Evolutionary conservation across 768 basidiomycete genomes (phyloP), one percentile per base, ranked within the genome.

Genomic region (Agrocybe pediades): DNA sequence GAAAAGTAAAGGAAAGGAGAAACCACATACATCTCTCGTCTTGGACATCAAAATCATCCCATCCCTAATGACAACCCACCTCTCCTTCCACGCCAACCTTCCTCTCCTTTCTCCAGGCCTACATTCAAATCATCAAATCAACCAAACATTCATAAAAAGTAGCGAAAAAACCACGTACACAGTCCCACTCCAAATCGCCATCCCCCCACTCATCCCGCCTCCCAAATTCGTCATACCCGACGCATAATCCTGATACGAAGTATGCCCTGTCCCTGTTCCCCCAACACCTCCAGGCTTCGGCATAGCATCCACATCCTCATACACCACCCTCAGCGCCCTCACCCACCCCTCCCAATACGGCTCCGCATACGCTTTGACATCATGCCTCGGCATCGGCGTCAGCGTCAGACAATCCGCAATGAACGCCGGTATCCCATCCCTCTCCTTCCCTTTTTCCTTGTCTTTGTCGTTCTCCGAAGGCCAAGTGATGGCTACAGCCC

Each of bases 1-100:
- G 42, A 49, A 33, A n/a, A 9, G 6, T 33, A 29, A 51, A 26
- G 41, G 46, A 17, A 19, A 30, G 23, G 42, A 46, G 48, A 23
- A n/a, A n/a, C n/a, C 21, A 72, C 78, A 49, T 60, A 87, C 88
- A 54, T 75, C 67, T 24, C 78, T 74, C 21, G 79, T 74, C 60
- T 78, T 83, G 60, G 74, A 83, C 15, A 90, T 62, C 46, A 68
- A 74, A n/a, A 90, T 64, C 19, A 73, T 61, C 0, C 84, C 86
- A 20, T 83, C 77, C 49, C 75, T 71, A 24, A 90, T 77, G n/a
- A 87, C 72, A 41, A 84, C 71, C 81, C 84, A 87, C 3, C 84
- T 70, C 16, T 81, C 74, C 40, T 78, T 76, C 88, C 88, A 90
- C 46, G 86, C 86, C 8, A 82, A 54, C 53, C 75, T 76, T 57